phyloP scores from a whole-genome alignment of 129 eudicot species.

The Tanacetum coccineum region DNA sequence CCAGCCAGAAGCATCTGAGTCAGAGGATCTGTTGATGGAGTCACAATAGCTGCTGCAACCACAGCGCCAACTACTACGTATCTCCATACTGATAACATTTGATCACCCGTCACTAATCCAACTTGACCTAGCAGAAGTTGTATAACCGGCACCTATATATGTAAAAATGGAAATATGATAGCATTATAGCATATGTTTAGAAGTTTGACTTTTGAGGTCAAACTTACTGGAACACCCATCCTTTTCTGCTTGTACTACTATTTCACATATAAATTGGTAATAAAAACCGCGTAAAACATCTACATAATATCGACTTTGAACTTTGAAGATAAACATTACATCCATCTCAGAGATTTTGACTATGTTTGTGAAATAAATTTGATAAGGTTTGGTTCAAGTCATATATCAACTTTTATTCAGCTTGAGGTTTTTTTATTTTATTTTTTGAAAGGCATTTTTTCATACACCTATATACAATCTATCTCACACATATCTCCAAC shows the following conservation, averaged over 20 bases:
- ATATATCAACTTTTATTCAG: not conserved
- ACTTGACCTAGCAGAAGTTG: conserved; percentile 85
- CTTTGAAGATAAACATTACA: not conserved
- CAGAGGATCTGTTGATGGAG: conserved; percentile 94
- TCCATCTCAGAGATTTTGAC: too few species aligned
- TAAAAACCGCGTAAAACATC: not conserved
- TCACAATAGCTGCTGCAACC: conserved; percentile 89
- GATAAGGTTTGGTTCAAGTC: not conserved
- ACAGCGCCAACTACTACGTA: conserved; percentile 92
- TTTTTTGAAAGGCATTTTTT: too few species aligned
- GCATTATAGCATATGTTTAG: not conserved
- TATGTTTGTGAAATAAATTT: not conserved
- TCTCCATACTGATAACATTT: conserved; percentile 96
- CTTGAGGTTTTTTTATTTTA: too few species aligned
- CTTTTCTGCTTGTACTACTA: not conserved
- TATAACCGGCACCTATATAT: conserved; percentile 75
- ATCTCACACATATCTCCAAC: too few species aligned
- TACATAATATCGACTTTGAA: not conserved
- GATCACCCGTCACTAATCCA: conserved; percentile 79
- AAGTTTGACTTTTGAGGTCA: conserved; percentile 9
- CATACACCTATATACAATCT: too few species aligned
- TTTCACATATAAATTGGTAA: not conserved
- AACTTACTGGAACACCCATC: not conserved
- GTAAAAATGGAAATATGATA: not conserved
- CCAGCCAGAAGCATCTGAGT: conserved; percentile 96